Base-by-base conservation (phyloP, 176 grass and related monocot genomes). In the Triticum turgidum region DNA sequence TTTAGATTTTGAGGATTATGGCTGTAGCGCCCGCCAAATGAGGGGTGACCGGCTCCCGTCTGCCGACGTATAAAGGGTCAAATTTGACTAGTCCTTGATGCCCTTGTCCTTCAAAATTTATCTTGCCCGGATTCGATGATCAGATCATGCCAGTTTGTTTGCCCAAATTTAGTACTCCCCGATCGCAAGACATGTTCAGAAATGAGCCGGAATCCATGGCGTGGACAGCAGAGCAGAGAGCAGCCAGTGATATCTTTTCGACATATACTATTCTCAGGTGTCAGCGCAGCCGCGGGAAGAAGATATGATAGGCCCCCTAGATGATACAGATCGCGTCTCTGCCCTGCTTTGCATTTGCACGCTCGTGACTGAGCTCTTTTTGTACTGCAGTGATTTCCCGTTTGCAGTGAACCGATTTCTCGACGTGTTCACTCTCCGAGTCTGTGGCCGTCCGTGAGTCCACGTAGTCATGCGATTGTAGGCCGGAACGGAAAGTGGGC, bases 301-400 rank as follows among this genome's bases (percentile, higher is more conserved):
- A 4, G 88, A 76, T 81, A 7, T 9, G 88, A 81, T 81, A 47
- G 88, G 88, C 72, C 15, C 83, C 47, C 18, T 38, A 7, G 80
- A 83, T 80, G 66, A 80, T 47, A 7, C 68, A 75, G 34, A 80
- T 74, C 47, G 47, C 51, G 54, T 68, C 5, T 22, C 37, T 74
- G 71, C n/a, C 39, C 68, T 47, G 71, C 71, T 74, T 24, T 62
- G 61, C 21, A 25, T 62, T 5, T 54, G 73, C 59, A 45, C 80
- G 73, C 85, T 66, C 76, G 81, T 76, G 85, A 69, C 61, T 1
- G 27, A 14, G 27, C 64, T 80, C 29, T 21, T 67, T 25, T 59
- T 25, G 13, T 44, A 37, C 9, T 24, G 3, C 14, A 47, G 24
- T 4, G 25, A 41, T 29, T 11, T 17, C 34, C n/a, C 20, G 45